phyloP scores from a whole-genome alignment of 306 rosid genomes.

The Vigna unguiculata region DNA sequence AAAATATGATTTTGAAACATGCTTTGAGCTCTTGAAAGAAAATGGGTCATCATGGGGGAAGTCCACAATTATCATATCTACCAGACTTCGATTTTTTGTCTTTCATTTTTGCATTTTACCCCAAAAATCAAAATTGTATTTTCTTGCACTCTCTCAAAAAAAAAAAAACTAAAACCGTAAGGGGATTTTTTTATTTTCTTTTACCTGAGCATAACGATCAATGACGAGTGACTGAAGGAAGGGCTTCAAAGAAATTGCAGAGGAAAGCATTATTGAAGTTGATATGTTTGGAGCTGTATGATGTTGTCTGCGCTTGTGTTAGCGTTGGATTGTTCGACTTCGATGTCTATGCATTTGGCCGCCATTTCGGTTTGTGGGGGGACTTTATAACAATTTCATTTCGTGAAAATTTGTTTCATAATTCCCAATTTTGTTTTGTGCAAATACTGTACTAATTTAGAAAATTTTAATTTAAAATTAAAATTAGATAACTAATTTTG shows the following conservation, averaged over 20 bases:
- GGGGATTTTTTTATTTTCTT: not conserved
- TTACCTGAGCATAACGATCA: conserved; percentile 50
- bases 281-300: conserved; percentile 41
- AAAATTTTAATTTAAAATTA: not conserved
- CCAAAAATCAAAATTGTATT: not conserved
- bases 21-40: conserved; percentile 4
- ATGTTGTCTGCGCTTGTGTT: not conserved
- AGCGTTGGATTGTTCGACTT: not conserved
- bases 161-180: not conserved
- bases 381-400: not conserved
- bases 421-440: not conserved
- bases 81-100: not conserved
- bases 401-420: not conserved
- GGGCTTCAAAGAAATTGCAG: conserved; percentile 47
- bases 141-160: conserved; percentile 15
- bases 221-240: conserved; percentile 29
- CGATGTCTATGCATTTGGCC: conserved; percentile 19
- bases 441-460: not conserved
- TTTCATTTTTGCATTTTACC: not conserved
- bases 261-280: conserved; percentile 50
- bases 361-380: not conserved
- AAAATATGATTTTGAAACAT: conserved; percentile 27
- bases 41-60: not conserved
- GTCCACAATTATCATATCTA: conserved; percentile 6
- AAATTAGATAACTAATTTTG: not conserved